A percentile compares a stretch with the other conserved stretches of the same genome.
Evolutionary conservation across 371 early-diverging fungal genomes (phyloP).

Genomic region (Mucor velutinosus): DNA sequence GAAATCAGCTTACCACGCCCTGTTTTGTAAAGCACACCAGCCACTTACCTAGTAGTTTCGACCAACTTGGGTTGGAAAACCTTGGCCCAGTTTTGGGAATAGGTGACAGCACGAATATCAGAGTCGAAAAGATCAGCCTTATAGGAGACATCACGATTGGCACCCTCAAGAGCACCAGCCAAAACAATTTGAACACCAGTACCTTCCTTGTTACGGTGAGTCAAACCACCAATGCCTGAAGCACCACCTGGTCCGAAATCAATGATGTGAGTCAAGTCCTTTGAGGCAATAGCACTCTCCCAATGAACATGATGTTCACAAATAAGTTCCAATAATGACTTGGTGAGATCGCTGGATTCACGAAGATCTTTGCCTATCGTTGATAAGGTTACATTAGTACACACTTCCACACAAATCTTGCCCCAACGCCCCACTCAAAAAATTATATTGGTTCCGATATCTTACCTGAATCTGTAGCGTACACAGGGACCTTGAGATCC

Average conservation of each 20-base stretch:
- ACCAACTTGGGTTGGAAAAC: constrained; percentile 83
- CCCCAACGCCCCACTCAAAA: constrained; percentile 49
- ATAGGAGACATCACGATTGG: constrained; percentile 75
- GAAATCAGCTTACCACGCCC: not conserved
- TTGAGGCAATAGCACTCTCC: constrained; percentile 79
- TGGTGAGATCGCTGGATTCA: constrained; percentile 55
- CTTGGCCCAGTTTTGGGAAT: constrained; percentile 89
- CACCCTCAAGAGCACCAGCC: constrained; percentile 72
- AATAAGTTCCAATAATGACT: constrained; percentile 80
- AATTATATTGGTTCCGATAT: not conserved
- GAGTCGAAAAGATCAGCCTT: constrained; percentile 85
- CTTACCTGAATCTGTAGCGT: constrained; percentile 75
- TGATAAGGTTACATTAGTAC: constrained; percentile 8
- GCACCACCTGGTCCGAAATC: constrained; percentile 96
- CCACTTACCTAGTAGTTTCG: constrained; percentile 49
- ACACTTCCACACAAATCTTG: not conserved
- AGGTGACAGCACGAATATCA: constrained; percentile 78
- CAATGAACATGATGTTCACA: constrained; percentile 86
- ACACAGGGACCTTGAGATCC: constrained; percentile 73
- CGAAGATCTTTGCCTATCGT: constrained; percentile 68
- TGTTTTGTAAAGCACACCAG: not conserved
- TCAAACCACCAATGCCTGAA: constrained; percentile 86
- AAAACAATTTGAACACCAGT: constrained; percentile 90
- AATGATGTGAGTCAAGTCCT: constrained; percentile 82
- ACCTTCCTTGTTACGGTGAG: constrained; percentile 94